Evolutionary conservation across 305 asterid genomes (phyloP).

Genomic region (Fraxinus dipetala): DNA sequence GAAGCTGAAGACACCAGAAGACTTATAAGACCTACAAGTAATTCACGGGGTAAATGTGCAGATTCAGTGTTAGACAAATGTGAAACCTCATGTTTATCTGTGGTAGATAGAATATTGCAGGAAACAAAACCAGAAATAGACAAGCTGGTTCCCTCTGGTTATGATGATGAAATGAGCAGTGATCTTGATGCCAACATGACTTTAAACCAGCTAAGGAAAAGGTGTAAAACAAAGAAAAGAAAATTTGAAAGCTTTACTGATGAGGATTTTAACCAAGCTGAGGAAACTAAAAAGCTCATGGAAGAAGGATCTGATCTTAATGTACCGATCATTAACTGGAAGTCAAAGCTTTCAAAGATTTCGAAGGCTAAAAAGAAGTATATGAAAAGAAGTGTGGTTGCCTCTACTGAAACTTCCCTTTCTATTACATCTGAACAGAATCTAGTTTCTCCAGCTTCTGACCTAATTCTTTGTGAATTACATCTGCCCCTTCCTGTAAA

Average conservation of each 20-base stretch:
- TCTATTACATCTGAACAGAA: neutral
- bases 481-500: neutral
- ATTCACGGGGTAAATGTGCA: neutral
- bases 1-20: constrained; percentile 38
- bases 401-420: neutral
- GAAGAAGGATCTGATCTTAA: constrained; percentile 39
- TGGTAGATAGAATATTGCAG: constrained; percentile 39
- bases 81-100: constrained; percentile 26
- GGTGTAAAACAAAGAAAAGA: constrained; percentile 37
- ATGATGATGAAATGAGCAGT: constrained; percentile 22
- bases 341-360: constrained; percentile 25
- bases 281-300: constrained; percentile 10
- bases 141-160: constrained; percentile 29
- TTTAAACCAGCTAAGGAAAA: constrained; percentile 31
- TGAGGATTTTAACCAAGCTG: constrained; percentile 1
- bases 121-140: constrained; percentile 27
- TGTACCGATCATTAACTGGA: constrained; percentile 34
- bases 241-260: constrained; percentile 18
- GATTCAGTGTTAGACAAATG: constrained; percentile 27
- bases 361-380: constrained; percentile 15
- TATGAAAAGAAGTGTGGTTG: neutral
- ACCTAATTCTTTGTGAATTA: neutral
- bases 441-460: neutral
- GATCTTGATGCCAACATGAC: constrained; percentile 26
- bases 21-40: constrained; percentile 3